Evolutionary conservation across 2,329 filamentous ascomycete genomes (phyloP).

Genomic region (Thelonectria blattea): DNA sequence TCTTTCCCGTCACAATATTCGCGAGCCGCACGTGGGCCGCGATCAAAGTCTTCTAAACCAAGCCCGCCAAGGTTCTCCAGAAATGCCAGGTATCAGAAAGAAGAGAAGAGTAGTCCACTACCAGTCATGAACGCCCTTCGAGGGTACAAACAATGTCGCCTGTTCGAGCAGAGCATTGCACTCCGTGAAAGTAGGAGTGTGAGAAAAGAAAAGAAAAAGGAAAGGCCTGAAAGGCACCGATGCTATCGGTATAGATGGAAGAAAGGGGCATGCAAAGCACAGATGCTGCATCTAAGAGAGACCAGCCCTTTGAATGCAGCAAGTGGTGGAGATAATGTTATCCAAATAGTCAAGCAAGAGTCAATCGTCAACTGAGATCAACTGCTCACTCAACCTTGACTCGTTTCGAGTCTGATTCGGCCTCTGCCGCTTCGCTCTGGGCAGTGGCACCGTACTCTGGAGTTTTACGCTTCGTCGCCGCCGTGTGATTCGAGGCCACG

Average conservation of each 20-base stretch:
- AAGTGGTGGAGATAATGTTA: constrained; percentile 1
- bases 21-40: background rate
- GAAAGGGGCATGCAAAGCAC: constrained; percentile 10
- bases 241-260: constrained; percentile 3
- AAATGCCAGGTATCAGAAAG: constrained; percentile 26
- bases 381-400: constrained; percentile 54
- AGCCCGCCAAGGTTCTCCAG: constrained; percentile 14
- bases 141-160: constrained; percentile 11
- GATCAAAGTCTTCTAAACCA: constrained; percentile 14
- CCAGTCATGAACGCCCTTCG: constrained; percentile 19
- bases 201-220: constrained; percentile 8
- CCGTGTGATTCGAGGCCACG: constrained; percentile 28
- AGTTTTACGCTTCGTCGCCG: constrained; percentile 60
- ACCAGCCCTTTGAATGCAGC: constrained; percentile 26
- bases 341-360: background rate
- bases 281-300: constrained; percentile 25
- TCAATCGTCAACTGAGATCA: constrained; percentile 3
- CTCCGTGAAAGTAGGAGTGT: background rate
- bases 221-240: background rate
- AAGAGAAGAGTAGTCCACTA: constrained; percentile 17
- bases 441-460: constrained; percentile 55
- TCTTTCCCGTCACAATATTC: constrained; percentile 1
- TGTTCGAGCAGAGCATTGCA: background rate
- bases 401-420: constrained; percentile 57
- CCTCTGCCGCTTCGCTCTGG: constrained; percentile 50